Conservation (phyloP, 1,139 yeast genomes). For the Candida sojae region DNA sequence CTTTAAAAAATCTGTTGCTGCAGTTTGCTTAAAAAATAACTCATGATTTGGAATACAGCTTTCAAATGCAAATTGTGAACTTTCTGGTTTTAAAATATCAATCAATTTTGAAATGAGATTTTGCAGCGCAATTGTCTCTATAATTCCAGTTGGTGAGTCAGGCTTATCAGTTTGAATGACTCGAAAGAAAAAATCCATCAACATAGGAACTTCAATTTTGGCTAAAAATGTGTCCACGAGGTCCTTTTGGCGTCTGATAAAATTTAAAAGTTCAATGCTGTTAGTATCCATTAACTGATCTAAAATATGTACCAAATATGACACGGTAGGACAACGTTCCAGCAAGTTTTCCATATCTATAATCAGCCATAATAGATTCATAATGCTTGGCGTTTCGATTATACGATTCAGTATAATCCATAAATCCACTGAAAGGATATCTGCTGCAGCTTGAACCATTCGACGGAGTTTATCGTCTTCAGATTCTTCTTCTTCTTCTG, state of each 20-base stretch:
- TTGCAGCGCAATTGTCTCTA: constrained; percentile 54
- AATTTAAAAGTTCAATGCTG: constrained; percentile 52
- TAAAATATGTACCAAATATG: constrained; percentile 43
- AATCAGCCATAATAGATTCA: constrained; percentile 46
- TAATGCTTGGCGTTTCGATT: constrained; percentile 44
- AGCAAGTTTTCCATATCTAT: constrained; percentile 36
- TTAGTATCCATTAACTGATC: constrained; percentile 51
- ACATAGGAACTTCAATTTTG: constrained; percentile 60
- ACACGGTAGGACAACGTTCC: constrained; percentile 43
- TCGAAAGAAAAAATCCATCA: constrained; percentile 56
- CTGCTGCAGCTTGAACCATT: constrained; percentile 45
- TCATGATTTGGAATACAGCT: constrained; percentile 31
- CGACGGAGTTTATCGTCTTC: constrained; percentile 40
- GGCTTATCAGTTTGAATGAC: constrained; percentile 67
- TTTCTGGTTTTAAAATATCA: constrained; percentile 49
- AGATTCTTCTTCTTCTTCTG: constrained; percentile 27
- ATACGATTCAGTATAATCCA: constrained; percentile 50
- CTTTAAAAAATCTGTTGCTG: constrained; percentile 93
- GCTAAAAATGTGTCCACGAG: constrained; percentile 56
- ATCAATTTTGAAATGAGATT: constrained; percentile 53
- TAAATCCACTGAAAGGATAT: constrained; percentile 42
- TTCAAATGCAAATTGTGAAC: constrained; percentile 29
- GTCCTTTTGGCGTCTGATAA: constrained; percentile 50
- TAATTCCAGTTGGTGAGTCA: constrained; percentile 63
- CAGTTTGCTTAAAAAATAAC: constrained; percentile 73